A percentile compares a stretch with the other conserved stretches of the same genome.
Conservation (phyloP, 1,284 basidiomycete genomes). For the Mycena sp. region DNA sequence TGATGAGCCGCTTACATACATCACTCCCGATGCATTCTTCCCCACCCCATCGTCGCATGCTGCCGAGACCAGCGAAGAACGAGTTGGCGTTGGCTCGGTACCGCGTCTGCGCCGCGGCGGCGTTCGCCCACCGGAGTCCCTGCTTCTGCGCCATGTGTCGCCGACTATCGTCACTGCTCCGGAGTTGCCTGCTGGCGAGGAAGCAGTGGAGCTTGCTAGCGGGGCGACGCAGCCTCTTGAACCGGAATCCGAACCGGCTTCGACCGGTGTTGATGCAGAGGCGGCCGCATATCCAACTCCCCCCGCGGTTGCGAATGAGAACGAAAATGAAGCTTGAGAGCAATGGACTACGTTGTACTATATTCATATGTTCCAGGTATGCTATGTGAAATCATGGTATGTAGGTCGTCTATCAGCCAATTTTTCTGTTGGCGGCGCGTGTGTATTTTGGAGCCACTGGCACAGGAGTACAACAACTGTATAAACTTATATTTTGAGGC, state of each 20-base stretch:
- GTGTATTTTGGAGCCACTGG: no score
- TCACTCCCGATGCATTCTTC: conserved; percentile 32
- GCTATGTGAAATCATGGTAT: background rate
- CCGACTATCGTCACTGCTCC: background rate
- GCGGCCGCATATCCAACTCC: conserved; percentile 24
- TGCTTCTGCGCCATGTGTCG: conserved; percentile 57
- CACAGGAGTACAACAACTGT: no score
- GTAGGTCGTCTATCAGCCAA: no score
- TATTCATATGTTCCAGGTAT: background rate
- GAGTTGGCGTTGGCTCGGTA: conserved; percentile 5
- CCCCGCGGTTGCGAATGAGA: conserved; percentile 1
- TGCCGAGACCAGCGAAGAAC: conserved; percentile 41
- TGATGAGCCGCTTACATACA: conserved; percentile 31
- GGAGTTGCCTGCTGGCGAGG: conserved; percentile 12
- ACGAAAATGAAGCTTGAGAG: conserved; percentile 8
- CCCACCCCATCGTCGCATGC: conserved; percentile 31
- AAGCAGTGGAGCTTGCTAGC: background rate
- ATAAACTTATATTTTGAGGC: no score
- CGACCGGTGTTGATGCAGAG: background rate
- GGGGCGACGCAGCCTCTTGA: background rate
- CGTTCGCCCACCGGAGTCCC: conserved; percentile 64
- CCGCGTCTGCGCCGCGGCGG: conserved; percentile 69
- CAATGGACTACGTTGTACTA: background rate
- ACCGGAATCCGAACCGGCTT: no score
- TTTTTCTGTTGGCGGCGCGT: no score